phyloP scores from a whole-genome alignment of 352 stramenopile species.

The Albugo candida region DNA sequence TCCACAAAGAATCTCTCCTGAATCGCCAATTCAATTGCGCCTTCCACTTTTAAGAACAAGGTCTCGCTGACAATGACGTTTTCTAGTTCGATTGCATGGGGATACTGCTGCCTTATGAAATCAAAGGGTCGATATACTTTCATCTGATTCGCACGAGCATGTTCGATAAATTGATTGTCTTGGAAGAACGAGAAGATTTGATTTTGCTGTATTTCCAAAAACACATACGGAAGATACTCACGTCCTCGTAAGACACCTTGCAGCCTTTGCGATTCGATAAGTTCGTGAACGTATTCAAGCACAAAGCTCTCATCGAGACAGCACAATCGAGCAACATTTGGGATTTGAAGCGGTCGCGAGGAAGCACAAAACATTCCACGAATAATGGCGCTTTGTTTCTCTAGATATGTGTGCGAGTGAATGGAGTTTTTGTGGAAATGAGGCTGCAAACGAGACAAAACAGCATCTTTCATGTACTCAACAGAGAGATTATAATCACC shows the following conservation, averaged over 20 bases:
- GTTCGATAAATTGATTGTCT: slow-evolving; percentile 61
- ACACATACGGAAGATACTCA: slow-evolving; percentile 65
- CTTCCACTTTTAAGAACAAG: slow-evolving; percentile 47
- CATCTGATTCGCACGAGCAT: slow-evolving; percentile 22
- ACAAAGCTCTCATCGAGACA: slow-evolving; percentile 47
- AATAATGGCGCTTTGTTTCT: slow-evolving; percentile 34
- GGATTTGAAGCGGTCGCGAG: slow-evolving; percentile 45
- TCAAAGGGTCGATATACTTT: slow-evolving; percentile 47
- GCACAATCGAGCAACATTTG: slow-evolving; percentile 31
- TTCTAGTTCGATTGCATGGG: slow-evolving; percentile 38
- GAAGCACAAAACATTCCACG: slow-evolving; percentile 42
- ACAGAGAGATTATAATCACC: slow-evolving; percentile 69
- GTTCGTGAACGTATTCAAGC: slow-evolving; percentile 29
- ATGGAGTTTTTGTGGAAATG: slow-evolving; percentile 43
- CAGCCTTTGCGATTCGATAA: slow-evolving; percentile 30
- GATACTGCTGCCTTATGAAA: slow-evolving; percentile 51
- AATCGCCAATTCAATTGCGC: slow-evolving; percentile 40
- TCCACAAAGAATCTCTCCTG: slow-evolving; percentile 52
- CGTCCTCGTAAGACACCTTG: slow-evolving; percentile 39
- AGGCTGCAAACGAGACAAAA: slow-evolving; percentile 30
- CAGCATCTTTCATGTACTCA: slow-evolving; percentile 66
- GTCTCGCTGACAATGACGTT: slow-evolving; percentile 38
- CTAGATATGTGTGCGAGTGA: slow-evolving; percentile 60
- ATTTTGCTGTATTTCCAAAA: slow-evolving; percentile 47
- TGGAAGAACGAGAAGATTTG: slow-evolving; percentile 75